A percentile compares a stretch with the other conserved stretches of the same genome.
phyloP scores from a whole-genome alignment of 306 rosid genomes.

The Nissolia schottii region DNA sequence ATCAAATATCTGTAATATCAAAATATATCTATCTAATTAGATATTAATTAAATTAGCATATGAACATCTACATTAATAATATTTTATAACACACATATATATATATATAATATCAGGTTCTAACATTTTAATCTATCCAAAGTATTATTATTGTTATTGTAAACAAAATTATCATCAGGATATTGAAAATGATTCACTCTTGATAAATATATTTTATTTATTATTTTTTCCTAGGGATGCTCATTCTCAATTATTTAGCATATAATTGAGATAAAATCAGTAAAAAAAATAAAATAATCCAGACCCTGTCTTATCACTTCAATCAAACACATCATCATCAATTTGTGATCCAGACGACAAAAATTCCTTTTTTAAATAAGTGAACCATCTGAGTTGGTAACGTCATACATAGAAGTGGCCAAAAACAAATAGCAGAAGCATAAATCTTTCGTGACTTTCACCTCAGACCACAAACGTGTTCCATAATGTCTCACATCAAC shows the following conservation, averaged over 20 bases:
- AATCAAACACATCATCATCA: not conserved
- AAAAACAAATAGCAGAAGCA: slow-evolving; percentile 10
- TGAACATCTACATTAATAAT: too few relatives aligned
- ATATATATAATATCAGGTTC: too few relatives aligned
- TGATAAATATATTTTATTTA: not conserved
- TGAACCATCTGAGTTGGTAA: slow-evolving; percentile 42
- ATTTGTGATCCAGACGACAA: slow-evolving; percentile 6
- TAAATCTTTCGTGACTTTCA: slow-evolving; percentile 19
- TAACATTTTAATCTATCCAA: not conserved
- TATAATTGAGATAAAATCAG: not conserved
- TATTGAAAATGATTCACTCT: not conserved
- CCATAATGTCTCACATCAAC: slow-evolving; percentile 24
- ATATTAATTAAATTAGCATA: too few relatives aligned
- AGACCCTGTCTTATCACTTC: not conserved
- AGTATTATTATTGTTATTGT: not conserved
- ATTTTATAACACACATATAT: too few relatives aligned
- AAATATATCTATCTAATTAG: too few relatives aligned
- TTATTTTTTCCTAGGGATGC: not conserved
- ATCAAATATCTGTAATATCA: too few relatives aligned
- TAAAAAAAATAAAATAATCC: not conserved
- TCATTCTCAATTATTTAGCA: too few relatives aligned
- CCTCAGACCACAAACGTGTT: slow-evolving; percentile 26
- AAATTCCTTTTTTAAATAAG: slow-evolving; percentile 33
- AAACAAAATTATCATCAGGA: not conserved
- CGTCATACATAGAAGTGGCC: slow-evolving; percentile 33